These are phyloP conservation scores for Nevesoporus exiguus DNA, from an alignment of 768 basidiomycete genomes.

Conservation along the genomic window DNA sequence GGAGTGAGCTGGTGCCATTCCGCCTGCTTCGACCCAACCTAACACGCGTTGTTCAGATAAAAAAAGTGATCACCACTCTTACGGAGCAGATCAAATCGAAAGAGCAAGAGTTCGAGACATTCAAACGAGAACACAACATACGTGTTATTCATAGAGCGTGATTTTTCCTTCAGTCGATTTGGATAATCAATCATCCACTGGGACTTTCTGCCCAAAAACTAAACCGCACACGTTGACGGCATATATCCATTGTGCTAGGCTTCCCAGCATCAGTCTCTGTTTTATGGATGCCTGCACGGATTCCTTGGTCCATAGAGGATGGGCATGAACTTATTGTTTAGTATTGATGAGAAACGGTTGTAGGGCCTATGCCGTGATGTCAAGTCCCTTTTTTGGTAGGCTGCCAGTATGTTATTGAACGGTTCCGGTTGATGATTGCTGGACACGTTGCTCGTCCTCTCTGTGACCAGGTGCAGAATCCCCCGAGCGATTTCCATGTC, in stretches of 20 bases:
- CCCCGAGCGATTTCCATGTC: background rate
- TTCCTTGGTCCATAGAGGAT: background rate
- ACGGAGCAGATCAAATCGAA: constrained; percentile 86
- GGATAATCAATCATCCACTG: background rate
- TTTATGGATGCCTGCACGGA: background rate
- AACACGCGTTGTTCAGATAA: constrained; percentile 54
- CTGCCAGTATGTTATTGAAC: no score
- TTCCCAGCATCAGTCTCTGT: background rate
- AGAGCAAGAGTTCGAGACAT: constrained; percentile 77
- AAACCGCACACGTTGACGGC: background rate
- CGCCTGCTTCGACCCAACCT: background rate
- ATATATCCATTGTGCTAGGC: background rate
- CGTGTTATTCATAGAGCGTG: constrained; percentile 47
- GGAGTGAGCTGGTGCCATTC: constrained; percentile 52
- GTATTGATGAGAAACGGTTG: background rate
- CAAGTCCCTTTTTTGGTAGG: constrained; percentile 3
- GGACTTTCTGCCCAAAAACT: background rate
- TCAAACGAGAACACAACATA: constrained; percentile 76
- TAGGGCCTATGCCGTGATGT: constrained; percentile 7
- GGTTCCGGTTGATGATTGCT: no score
- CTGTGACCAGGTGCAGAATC: background rate
- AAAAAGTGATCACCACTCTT: constrained; percentile 71
- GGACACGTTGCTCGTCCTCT: background rate
- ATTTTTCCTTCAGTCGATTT: constrained; percentile 5
- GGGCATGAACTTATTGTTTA: background rate